Evolutionary conservation across 140 eudicot species (phyloP).

Genomic region (Anethum foeniculum): DNA sequence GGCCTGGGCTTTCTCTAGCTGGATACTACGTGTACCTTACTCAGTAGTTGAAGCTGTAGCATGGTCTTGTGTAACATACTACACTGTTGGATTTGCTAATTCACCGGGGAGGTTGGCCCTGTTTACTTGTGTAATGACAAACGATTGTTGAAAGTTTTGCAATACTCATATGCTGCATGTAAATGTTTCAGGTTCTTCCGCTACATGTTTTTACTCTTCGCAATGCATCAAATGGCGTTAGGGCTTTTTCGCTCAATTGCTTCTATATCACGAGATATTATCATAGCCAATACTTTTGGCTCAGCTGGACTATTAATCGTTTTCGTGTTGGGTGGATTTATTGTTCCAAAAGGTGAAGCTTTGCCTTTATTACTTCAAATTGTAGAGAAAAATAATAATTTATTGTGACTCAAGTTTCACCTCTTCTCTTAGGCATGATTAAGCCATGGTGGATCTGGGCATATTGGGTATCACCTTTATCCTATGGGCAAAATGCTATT

Average conservation of each 20-base stretch:
- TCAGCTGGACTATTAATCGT: conserved; percentile 61
- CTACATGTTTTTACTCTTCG: conserved; percentile 53
- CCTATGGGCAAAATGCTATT: conserved; percentile 77
- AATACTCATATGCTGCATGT: conserved; percentile 8
- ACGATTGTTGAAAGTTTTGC: conserved; percentile 3
- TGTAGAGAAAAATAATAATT: not conserved
- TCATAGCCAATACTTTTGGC: conserved; percentile 69
- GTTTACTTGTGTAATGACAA: conserved; percentile 11
- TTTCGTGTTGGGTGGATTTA: conserved; percentile 79
- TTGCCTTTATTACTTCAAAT: not conserved
- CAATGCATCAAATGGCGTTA: conserved; percentile 86
- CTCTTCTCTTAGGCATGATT: conserved; percentile 49
- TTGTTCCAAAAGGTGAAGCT: conserved; percentile 54
- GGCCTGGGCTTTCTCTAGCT: conserved; percentile 80
- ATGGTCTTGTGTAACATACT: conserved; percentile 74
- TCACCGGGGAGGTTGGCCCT: conserved; percentile 44
- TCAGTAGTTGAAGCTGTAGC: conserved; percentile 72
- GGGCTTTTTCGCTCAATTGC: conserved; percentile 80
- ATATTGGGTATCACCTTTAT: conserved; percentile 79
- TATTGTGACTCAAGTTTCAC: not conserved
- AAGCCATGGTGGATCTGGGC: conserved; percentile 99
- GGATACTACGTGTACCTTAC: conserved; percentile 81
- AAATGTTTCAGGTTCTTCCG: conserved; percentile 72
- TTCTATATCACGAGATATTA: conserved; percentile 56
- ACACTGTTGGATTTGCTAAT: conserved; percentile 73